Conservation (phyloP, 1,284 basidiomycete genomes). For the Ceratorhiza oryzae-sativae region DNA sequence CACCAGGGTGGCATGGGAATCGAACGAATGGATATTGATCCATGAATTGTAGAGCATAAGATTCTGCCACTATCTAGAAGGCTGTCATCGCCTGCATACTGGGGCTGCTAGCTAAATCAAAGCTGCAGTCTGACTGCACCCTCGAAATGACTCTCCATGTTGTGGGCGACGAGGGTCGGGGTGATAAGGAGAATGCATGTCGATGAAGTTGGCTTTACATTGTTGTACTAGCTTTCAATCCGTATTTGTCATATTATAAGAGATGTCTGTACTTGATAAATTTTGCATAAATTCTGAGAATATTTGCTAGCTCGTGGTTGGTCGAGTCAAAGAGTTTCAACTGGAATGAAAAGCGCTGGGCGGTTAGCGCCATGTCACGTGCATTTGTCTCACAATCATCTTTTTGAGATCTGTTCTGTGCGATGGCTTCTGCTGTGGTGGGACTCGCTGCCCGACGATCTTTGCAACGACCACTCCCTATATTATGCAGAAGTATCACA, state of each 20-base stretch:
- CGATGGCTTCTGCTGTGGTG: neutral
- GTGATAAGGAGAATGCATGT: neutral
- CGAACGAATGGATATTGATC: no score
- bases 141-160: constrained; percentile 42
- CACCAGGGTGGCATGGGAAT: no score
- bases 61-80: constrained; percentile 69
- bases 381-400: neutral
- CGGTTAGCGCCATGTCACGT: neutral
- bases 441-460: neutral
- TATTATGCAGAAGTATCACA: neutral
- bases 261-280: no score
- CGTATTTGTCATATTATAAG: no score
- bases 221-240: no score
- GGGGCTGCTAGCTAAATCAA: constrained; percentile 60
- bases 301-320: no score
- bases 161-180: constrained; percentile 29
- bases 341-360: neutral
- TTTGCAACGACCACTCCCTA: neutral
- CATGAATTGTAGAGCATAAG: no score
- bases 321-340: neutral
- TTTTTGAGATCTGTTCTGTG: neutral
- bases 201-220: no score
- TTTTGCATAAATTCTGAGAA: no score
- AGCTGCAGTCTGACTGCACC: constrained; percentile 51
- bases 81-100: constrained; percentile 59